A percentile compares a stretch with the other conserved stretches of the same genome.
Evolutionary conservation across 768 basidiomycete genomes (phyloP).

Genomic region (Xerocomellus intermedius): DNA sequence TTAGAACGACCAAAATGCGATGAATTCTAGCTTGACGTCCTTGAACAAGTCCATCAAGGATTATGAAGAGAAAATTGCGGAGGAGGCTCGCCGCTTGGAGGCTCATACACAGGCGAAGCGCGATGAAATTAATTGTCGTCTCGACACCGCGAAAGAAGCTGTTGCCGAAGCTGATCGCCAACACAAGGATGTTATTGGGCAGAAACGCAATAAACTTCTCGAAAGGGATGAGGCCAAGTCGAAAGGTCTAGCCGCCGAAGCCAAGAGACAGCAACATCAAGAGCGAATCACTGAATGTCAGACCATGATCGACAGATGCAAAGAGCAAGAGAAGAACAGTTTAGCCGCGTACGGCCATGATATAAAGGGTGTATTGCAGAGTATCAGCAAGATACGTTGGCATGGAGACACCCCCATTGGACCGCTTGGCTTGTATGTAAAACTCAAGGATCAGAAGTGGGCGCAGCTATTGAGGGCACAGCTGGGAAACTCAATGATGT

Average conservation of each 20-base stretch:
- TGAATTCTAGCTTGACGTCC: constrained; percentile 41
- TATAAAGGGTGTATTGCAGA: constrained; percentile 55
- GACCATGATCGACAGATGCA: constrained; percentile 48
- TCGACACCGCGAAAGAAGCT: constrained; percentile 45
- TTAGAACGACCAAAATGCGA: constrained; percentile 52
- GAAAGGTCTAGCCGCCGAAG: constrained; percentile 39
- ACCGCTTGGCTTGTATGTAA: constrained; percentile 78
- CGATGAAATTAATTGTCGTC: constrained; percentile 51
- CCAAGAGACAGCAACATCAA: constrained; percentile 32
- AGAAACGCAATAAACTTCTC: constrained; percentile 33
- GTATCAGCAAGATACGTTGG: constrained; percentile 56
- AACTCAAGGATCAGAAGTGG: constrained; percentile 68
- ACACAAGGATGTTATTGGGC: constrained; percentile 29
- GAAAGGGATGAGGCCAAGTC: constrained; percentile 33
- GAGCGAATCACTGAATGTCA: constrained; percentile 46
- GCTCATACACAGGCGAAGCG: constrained; percentile 60
- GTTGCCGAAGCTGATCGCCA: constrained; percentile 40
- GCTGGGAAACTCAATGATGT: constrained; percentile 55
- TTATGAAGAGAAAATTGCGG: constrained; percentile 46
- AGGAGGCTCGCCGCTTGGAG: constrained; percentile 54
- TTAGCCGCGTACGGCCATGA: constrained; percentile 61
- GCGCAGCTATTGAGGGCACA: constrained; percentile 61
- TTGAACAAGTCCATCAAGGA: constrained; percentile 35
- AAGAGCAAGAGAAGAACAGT: constrained; percentile 53
- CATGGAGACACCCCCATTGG: constrained; percentile 66